Percentiles rank a stretch among this genome's conserved stretches.
phyloP scores from a whole-genome alignment of 139 green algal genomes.

The Asterochloris sp. region DNA sequence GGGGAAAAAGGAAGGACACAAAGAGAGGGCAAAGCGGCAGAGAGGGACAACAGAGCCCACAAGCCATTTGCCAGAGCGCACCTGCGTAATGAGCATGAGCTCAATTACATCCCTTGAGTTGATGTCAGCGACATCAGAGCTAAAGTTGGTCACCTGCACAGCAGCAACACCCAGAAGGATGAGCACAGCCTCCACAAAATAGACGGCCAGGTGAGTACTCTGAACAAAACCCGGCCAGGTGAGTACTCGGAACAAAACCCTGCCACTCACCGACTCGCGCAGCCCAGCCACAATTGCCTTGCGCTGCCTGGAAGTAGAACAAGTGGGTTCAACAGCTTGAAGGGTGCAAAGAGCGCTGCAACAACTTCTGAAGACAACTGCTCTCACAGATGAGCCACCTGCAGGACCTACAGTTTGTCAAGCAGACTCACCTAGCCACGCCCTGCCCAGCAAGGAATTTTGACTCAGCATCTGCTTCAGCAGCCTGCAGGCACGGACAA shows the following conservation, averaged over 20 bases:
- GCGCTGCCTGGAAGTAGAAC: slow-evolving; percentile 73
- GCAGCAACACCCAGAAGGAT: slow-evolving; percentile 3
- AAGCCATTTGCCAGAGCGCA: neutral
- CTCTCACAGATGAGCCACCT: no score
- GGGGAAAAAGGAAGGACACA: no score
- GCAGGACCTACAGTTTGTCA: neutral
- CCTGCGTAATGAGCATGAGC: slow-evolving; percentile 70
- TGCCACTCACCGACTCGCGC: slow-evolving; percentile 67
- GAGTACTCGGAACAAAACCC: no score
- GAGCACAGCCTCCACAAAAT: no score
- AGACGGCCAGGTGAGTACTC: no score
- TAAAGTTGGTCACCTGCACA: slow-evolving; percentile 81
- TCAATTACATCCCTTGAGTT: slow-evolving; percentile 72
- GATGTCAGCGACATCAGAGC: slow-evolving; percentile 46
- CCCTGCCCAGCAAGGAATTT: slow-evolving; percentile 77
- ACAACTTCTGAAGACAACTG: neutral
- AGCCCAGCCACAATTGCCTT: slow-evolving; percentile 90
- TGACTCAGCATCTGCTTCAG: slow-evolving; percentile 91
- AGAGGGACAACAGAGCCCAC: no score
- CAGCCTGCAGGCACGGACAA: slow-evolving; percentile 52
- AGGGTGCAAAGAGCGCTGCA: no score
- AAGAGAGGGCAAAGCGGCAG: no score
- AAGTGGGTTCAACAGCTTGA: slow-evolving; percentile 23
- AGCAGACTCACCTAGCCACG: neutral
- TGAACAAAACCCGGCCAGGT: no score